Percentiles rank a stretch among this genome's conserved stretches.
Conservation (phyloP, 768 basidiomycete genomes). For the Exsudoporus frostii region DNA sequence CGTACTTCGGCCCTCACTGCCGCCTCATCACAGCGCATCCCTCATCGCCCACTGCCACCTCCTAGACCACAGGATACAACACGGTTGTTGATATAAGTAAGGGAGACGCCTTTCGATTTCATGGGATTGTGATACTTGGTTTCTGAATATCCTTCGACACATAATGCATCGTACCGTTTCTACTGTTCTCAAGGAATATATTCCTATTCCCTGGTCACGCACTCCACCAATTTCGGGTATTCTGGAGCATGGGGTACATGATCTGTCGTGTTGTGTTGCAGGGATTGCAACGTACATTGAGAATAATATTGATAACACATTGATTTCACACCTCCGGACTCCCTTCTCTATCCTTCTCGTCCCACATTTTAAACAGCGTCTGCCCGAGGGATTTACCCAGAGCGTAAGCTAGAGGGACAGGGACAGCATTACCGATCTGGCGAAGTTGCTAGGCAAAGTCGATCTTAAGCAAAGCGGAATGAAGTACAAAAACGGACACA, state of each 20-base stretch:
- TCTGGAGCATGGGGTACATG: neutral
- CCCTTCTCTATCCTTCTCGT: slow-evolving; percentile 38
- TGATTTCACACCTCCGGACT: slow-evolving; percentile 40
- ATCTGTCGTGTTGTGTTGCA: neutral
- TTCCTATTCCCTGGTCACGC: slow-evolving; percentile 4
- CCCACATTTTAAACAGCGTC: slow-evolving; percentile 47
- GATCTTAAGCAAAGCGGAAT: neutral
- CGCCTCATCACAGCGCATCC: slow-evolving; percentile 34
- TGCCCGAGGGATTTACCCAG: slow-evolving; percentile 48
- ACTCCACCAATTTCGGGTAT: neutral
- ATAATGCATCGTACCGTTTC: neutral
- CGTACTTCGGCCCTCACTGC: slow-evolving; percentile 31
- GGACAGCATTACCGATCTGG: slow-evolving; percentile 82
- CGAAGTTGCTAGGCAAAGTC: slow-evolving; percentile 52
- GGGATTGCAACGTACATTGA: neutral
- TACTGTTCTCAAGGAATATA: slow-evolving; percentile 10
- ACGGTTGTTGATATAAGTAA: slow-evolving; percentile 14
- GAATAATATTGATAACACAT: neutral
- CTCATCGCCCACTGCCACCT: slow-evolving; percentile 28
- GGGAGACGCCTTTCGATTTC: neutral
- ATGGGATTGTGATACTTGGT: slow-evolving; percentile 10
- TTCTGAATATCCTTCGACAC: slow-evolving; percentile 20
- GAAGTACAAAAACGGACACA: slow-evolving; percentile 21
- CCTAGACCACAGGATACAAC: slow-evolving; percentile 14
- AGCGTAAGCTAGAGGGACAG: slow-evolving; percentile 64